Evolutionary conservation across 352 stramenopile genomes (phyloP), one percentile per base, ranked within the genome.

Genomic region (Thalassiosira hispida): DNA sequence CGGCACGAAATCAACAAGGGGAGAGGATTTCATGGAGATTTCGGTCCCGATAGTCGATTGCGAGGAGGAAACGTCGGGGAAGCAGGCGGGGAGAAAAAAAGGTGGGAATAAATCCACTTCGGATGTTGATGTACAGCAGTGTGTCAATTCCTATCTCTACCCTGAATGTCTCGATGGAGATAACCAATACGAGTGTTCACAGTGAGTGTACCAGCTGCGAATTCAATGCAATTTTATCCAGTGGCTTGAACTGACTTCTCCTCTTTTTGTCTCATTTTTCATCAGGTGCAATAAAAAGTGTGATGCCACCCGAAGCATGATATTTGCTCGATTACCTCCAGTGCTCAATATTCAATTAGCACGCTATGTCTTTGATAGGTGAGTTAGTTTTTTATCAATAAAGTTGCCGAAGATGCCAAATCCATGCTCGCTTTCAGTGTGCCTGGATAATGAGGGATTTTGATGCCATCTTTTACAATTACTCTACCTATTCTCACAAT

Each of bases 271-370:
- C 42, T 14, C 46, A 2, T 29, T 25, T 42, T 53, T 29, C 9
- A 23, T 67, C 65, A 77, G 35, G 3, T 93, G 87, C 64, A 69
- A 87, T 12, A 76, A 80, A 64, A 93, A 92, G 63, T 74, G 56
- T 53, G 80, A 94, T 72, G 87, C 88, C 1, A 77, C 59, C 23
- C 73, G 87, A 53, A 38, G 23, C 18, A 47, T 86, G 6, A 63
- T 44, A n/a, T 79, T 94, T 61, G 66, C 63, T 8, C 61, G 81
- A 47, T 55, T 92, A 51, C 90, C 90, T 57, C 84, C 82, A 14
- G 86, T 93, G 38, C 73, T 94, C 1, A 94, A 93, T 59, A 77
- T 94, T 64, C 90, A 93, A 79, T 68, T 94, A 20, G 87, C 79
- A 27, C 69, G 90, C 8, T 94, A 94, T 66, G 83, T 93, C 12